Conservation (phyloP, 2,329 filamentous ascomycete genomes). For the Aspergillus arachidicola region DNA sequence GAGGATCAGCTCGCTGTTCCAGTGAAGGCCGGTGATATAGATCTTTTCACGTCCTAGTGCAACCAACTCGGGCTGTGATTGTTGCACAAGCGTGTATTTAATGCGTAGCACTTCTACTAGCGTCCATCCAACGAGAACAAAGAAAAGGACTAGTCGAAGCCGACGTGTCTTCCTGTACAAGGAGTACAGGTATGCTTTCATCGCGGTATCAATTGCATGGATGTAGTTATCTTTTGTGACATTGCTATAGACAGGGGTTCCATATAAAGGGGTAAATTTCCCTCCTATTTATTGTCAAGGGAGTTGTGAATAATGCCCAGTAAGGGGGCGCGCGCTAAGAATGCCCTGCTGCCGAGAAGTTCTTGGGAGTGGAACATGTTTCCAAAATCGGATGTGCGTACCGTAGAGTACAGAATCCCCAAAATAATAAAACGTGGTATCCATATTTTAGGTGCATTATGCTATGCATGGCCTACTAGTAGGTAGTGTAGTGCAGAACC, state of each 20-base stretch:
- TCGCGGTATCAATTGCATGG: not conserved
- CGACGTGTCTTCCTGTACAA: not conserved
- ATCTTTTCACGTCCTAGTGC: not conserved
- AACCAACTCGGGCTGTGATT: not conserved
- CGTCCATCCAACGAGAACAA: not conserved
- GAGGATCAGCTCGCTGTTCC: slow-evolving; percentile 63
- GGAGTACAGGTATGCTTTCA: not conserved
- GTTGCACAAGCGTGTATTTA: not conserved
- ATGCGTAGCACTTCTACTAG: not conserved
- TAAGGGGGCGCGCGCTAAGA: not conserved
- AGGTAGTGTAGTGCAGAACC: too few species aligned
- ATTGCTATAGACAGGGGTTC: not conserved
- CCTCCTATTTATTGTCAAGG: not conserved
- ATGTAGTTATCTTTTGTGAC: not conserved
- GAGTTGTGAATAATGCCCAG: not conserved
- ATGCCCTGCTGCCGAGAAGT: not conserved
- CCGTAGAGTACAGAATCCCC: not conserved
- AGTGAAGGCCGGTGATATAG: not conserved
- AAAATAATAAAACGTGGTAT: too few species aligned
- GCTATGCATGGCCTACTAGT: not conserved
- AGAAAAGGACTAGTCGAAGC: not conserved
- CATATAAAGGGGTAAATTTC: not conserved
- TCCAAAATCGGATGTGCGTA: not conserved
- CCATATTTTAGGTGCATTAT: not conserved
- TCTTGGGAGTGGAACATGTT: not conserved